Base-by-base conservation (phyloP, 345 rosid species). In the Iberis pinnata region DNA sequence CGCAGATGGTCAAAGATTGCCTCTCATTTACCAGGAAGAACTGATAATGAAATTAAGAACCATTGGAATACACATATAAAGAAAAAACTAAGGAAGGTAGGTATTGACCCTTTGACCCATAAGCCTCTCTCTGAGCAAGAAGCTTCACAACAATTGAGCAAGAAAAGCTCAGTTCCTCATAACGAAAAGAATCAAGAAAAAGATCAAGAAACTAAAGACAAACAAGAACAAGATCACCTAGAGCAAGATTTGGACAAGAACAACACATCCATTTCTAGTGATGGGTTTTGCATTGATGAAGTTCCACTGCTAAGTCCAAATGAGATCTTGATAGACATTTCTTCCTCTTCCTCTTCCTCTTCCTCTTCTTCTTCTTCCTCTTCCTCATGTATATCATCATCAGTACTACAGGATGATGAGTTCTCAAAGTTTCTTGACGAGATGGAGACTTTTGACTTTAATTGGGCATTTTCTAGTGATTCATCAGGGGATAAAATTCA, bases 21-120 rank as follows among this genome's bases (percentile, higher is more conserved):
- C 10, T 90, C 98, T 49, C 89, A 87, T 68, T 69, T 90, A n/a
- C 95, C 96, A 0, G 96, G 98, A 72, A 83, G 96, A 75, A 90
- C 98, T 4, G 98, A 90, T 68, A 90, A 90, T 66, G 98, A 90
- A 74, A 90, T 90, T 43, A 90, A 90, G 72, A 90, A 90, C 53
- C 96, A 90, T n/a, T 90, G 98, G 98, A 90, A 90, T 24, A 90
- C 98, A 14, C 96, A 87, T 70, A 87, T 90, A 69, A 90, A 84
- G 81, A 90, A 84, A 63, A 90, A 90, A 56, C 78, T 90, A 39
- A 78, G 54, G 69, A 82, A 87, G 64, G 76, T 90, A 88, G 98
- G 98, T 45, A 79, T 90, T 62, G 98, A 90, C 68, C 98, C 95
- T 50, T 48, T 82, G 47, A 90, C 96, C 19, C 98, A 90, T 69